These are phyloP conservation scores for Sporothrix inflata DNA, from an alignment of 2,329 filamentous ascomycete species.

Conservation along the genomic window DNA sequence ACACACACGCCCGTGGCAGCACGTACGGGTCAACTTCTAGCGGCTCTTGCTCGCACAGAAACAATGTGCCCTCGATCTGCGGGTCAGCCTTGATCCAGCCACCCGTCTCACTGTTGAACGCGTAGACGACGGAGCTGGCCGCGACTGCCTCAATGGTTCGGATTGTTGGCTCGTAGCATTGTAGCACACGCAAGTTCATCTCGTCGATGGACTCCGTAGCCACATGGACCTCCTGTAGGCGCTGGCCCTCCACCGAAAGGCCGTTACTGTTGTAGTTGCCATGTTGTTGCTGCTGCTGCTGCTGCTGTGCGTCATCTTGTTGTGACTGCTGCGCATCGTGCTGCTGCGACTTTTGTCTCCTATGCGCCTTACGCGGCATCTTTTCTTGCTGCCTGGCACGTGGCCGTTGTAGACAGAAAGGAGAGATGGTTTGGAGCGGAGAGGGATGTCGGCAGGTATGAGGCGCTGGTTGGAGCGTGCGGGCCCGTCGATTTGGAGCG, in stretches of 20 bases:
- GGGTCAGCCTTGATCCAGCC: slow-evolving; percentile 79
- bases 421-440: neutral
- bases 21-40: slow-evolving; percentile 44
- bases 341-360: slow-evolving; percentile 17
- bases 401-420: too few species aligned
- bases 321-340: slow-evolving; percentile 2
- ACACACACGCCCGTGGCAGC: slow-evolving; percentile 59
- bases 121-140: slow-evolving; percentile 84
- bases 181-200: slow-evolving; percentile 83
- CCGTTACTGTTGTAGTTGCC: neutral
- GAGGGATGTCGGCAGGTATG: neutral
- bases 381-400: neutral
- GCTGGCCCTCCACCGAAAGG: neutral
- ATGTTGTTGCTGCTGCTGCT: slow-evolving; percentile 6
- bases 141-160: slow-evolving; percentile 76
- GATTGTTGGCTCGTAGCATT: slow-evolving; percentile 77
- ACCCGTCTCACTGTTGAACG: slow-evolving; percentile 65
- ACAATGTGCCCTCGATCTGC: slow-evolving; percentile 79
- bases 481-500: neutral
- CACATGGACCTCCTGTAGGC: neutral
- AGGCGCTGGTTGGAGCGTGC: neutral
- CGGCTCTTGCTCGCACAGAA: slow-evolving; percentile 71
- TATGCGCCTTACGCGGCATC: slow-evolving; percentile 7
- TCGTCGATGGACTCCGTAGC: slow-evolving; percentile 46
- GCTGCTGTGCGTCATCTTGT: neutral